Evolutionary conservation across 2,329 filamentous ascomycete species (phyloP), one percentile per base, ranked within the genome.

Genomic region (Daldinia eschscholtzii): DNA sequence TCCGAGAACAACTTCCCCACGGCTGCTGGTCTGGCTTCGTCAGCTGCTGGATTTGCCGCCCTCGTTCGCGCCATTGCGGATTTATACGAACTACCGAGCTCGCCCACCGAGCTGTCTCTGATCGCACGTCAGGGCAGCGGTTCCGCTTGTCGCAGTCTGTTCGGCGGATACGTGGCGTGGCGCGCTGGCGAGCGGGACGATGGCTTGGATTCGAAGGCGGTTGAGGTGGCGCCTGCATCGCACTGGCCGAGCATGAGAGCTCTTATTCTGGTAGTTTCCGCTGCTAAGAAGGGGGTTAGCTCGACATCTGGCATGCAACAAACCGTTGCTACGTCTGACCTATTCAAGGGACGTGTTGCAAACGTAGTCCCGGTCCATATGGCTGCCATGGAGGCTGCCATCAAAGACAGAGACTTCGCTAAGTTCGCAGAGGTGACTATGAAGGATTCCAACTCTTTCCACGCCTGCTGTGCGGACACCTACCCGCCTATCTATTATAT

Each of bases 1-100:
- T 96, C 93, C 64, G 92, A 96, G 84, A 99, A 99, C 87, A 99
- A 99, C 87, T 99, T 99, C 87, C 96, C 96, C 71, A 99, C 96
- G 2, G 96, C 96, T 28, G 96, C 96, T 4, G 96, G 96, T 6
- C 89, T 99, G 15, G 90, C 91, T 3, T 91, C 88, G 18, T 92
- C 90, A 0, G 90, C 90, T 0, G 90, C 90, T 1, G 90, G 90
- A 4, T 91, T 92, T 71, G 90, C 90, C 2, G 90, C 90, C 20
- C 83, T 92, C 5, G 89, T 98, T 20, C 89, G 94, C 65, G 94
- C 93, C 72, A 93, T 99, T 75, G 96, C 96, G 39, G 88, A 98
- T 80, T 88, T 99, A 44, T 99, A 98, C 83, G 86, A 92, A 79
- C 89, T 99, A 6, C 91, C 92, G 4, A 88, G 93, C 67, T 90